These are phyloP conservation scores for Sicyos baderoa DNA, from an alignment of 306 rosid genomes.

Conservation along the genomic window DNA sequence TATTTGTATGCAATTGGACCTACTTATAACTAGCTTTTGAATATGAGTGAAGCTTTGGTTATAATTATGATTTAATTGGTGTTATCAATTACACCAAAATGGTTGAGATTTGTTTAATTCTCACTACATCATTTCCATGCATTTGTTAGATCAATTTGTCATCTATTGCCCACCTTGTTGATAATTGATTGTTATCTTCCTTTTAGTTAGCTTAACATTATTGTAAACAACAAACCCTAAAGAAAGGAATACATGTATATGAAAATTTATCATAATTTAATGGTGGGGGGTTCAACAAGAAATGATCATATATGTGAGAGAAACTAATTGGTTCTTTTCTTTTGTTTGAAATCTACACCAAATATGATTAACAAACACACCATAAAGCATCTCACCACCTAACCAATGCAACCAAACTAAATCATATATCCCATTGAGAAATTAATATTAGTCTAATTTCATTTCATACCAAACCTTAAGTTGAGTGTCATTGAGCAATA, in stretches of 20 bases:
- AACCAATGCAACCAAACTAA: background rate
- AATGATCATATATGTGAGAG: background rate
- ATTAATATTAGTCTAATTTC: background rate
- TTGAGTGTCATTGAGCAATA: background rate
- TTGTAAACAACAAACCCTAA: background rate
- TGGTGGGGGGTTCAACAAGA: background rate
- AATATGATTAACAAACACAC: background rate
- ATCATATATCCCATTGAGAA: background rate
- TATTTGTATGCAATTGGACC: background rate
- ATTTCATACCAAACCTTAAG: background rate
- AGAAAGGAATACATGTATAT: background rate
- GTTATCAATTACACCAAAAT: background rate
- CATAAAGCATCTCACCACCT: conserved; percentile 9
- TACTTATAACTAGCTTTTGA: background rate
- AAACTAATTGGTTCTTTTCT: background rate
- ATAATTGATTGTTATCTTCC: background rate
- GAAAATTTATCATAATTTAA: background rate
- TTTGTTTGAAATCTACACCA: background rate
- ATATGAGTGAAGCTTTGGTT: background rate
- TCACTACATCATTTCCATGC: background rate
- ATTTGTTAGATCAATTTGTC: background rate
- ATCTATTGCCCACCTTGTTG: conserved; percentile 13
- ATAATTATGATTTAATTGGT: background rate
- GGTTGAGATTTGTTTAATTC: background rate
- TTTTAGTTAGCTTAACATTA: background rate